Base-by-base conservation (phyloP, 2,329 filamentous ascomycete species). In the Rutstroemia sp. region DNA sequence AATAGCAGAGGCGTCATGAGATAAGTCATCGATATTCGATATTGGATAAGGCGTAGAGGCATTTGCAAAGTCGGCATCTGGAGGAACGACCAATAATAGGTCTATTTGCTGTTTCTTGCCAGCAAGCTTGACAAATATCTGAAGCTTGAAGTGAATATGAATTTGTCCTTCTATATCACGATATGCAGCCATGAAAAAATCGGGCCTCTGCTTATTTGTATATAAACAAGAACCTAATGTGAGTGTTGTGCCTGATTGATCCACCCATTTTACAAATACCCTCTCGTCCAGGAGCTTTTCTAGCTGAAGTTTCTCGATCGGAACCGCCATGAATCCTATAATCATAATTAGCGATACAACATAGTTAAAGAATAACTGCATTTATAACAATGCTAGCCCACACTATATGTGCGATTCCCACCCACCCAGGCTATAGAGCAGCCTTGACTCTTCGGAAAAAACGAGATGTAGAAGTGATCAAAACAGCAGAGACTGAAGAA, bases 371-470 rank as follows among this genome's bases (percentile, higher is more conserved):
- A 50, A 50, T 42, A 23, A 51, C 42, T 42, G 8, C 21, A 51
- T 51, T 30, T 39, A 30, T 30, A 34, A 12, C 7, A 42, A 42
- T 42, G 21, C 16, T 51, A 30, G 37, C n/a, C 37, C 16, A 51
- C 21, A 51, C 21, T 25, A 25, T 39, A 51, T 23, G 16, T 51
- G 34, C 42, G 16, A 41, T 41, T 51, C 48, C 48, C 17, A 51
- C 37, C 37, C 48, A 42, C 21, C 37, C 21, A 51, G 48, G 21
- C 37, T 42, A 51, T 42, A 51, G 34, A 51, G 48, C 48, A 51
- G 48, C 37, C 34, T 41, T 51, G 48, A 34, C 30, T 34, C 30
- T 34, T 34, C 30, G 48, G 19, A 41, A 6, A 27, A 49, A 50
- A 27, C 25, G 12, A 50, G 19, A 12, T 4, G 9, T 21, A 41